Base-by-base conservation (phyloP, 2,329 filamentous ascomycete species). In the Alternaria consortialis region DNA sequence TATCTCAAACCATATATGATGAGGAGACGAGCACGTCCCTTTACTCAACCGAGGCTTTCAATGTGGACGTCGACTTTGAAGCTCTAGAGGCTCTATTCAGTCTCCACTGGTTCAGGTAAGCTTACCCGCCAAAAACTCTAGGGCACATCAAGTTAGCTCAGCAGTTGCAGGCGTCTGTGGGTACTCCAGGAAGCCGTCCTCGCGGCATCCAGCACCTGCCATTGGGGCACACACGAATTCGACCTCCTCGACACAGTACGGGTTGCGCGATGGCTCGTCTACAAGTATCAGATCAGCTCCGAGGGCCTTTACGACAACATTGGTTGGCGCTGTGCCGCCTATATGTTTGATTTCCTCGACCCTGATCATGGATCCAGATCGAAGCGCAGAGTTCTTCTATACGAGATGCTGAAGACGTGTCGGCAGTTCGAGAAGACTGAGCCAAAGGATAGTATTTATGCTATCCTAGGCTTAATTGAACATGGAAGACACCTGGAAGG, bases 21-120 rank as follows among this genome's bases (percentile, higher is more conserved):
- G 4, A 7, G 7, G 3, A 1, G 0, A 9, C 9, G 5, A 15
- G 5, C 2, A 1, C 3, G 1, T 0, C 0, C 1, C 1, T 13
- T 4, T 7, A 0, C 2, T 47, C 44, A 3, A 9, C 23, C 0
- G n/a, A 47, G 20, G 6, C 5, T 0, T 34, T 47, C 0, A 34
- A 1, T 5, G 1, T 2, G 1, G 7, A 1, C 2, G 0, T 47
- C 1, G 44, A 47, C 1, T 23, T 34, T 4, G 29, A 23, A 2
- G 4, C 17, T 34, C 44, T 47, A 1, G 17, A 23, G n/a, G 17
- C 2, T 11, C 4, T 47, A 0, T 47, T 9, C n/a, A 11, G 1
- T 15, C 29, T 5, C 1, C 1, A 2, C 6, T 47, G 44, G 44
- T 34, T 47, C 7, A 34, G 44, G 44, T 47, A 47, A 47, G 29